Evolutionary conservation across 2,329 filamentous ascomycete genomes (phyloP).

Genomic region (Lachnellula cervina): DNA sequence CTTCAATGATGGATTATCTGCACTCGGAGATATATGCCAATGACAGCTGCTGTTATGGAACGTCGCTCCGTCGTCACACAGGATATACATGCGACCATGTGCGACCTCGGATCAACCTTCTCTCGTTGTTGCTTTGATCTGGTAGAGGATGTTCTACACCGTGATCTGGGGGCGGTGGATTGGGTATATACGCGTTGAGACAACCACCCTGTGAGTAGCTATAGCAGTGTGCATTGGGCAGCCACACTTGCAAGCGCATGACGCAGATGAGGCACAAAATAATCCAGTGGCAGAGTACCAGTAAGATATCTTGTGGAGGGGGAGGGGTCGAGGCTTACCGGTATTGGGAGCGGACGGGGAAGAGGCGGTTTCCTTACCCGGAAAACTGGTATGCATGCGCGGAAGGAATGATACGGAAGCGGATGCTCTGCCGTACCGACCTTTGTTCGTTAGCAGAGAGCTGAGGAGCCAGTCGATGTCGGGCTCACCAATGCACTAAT

Average conservation of each 20-base stretch:
- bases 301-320: not conserved
- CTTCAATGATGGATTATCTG: constrained; percentile 11
- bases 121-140: not conserved
- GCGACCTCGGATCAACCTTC: constrained; percentile 15
- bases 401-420: no score
- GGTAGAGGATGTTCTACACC: not conserved
- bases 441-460: no score
- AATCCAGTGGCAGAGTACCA: not conserved
- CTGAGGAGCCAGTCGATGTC: no score
- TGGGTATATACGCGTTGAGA: not conserved
- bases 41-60: constrained; percentile 8
- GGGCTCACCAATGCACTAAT: no score
- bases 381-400: no score
- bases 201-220: not conserved
- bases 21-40: constrained; percentile 12
- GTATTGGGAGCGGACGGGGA: no score
- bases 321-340: not conserved
- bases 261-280: not conserved
- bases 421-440: no score
- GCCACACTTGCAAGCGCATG: not conserved
- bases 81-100: constrained; percentile 10
- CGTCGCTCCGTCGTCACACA: constrained; percentile 17
- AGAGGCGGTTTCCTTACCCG: no score
- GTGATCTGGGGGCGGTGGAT: not conserved
- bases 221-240: not conserved